Conservation (phyloP, 768 basidiomycete genomes). For the Tulasnella sp. region DNA sequence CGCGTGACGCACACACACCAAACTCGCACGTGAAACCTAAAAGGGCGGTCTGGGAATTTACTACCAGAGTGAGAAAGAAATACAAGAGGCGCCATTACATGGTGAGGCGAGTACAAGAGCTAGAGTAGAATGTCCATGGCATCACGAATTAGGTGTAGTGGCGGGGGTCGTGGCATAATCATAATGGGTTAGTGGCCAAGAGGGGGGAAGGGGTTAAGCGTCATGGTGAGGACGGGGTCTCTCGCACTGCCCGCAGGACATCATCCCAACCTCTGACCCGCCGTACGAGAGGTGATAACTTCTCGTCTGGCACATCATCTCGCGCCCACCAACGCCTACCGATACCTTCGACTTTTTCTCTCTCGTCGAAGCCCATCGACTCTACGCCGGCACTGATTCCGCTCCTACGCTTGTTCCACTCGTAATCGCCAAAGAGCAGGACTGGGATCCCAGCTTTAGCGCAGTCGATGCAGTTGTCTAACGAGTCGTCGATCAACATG, state of each 20-base stretch:
- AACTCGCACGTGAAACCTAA: neutral
- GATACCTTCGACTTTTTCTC: slow-evolving; percentile 7
- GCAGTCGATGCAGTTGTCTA: slow-evolving; percentile 69
- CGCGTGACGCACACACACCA: slow-evolving; percentile 5
- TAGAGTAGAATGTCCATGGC: neutral
- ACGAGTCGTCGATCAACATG: slow-evolving; percentile 73
- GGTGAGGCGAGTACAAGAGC: neutral
- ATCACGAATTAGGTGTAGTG: neutral
- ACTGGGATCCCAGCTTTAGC: slow-evolving; percentile 50
- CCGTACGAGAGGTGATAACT: slow-evolving; percentile 11
- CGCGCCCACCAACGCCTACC: slow-evolving; percentile 30
- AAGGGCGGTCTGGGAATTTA: neutral
- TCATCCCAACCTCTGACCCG: slow-evolving; percentile 19
- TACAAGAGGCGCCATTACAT: neutral
- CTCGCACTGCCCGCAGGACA: slow-evolving; percentile 16
- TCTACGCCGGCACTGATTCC: slow-evolving; percentile 26
- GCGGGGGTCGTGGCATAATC: neutral
- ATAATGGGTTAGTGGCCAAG: neutral
- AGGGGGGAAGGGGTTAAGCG: neutral
- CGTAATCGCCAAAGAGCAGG: slow-evolving; percentile 54
- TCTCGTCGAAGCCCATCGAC: slow-evolving; percentile 32
- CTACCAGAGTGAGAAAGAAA: neutral
- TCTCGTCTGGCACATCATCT: slow-evolving; percentile 21
- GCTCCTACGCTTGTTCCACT: slow-evolving; percentile 67
- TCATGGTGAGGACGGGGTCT: neutral